These are phyloP conservation scores for Ambrosiella beaveri DNA, from an alignment of 2,329 filamentous ascomycete species.

Conservation along the genomic window DNA sequence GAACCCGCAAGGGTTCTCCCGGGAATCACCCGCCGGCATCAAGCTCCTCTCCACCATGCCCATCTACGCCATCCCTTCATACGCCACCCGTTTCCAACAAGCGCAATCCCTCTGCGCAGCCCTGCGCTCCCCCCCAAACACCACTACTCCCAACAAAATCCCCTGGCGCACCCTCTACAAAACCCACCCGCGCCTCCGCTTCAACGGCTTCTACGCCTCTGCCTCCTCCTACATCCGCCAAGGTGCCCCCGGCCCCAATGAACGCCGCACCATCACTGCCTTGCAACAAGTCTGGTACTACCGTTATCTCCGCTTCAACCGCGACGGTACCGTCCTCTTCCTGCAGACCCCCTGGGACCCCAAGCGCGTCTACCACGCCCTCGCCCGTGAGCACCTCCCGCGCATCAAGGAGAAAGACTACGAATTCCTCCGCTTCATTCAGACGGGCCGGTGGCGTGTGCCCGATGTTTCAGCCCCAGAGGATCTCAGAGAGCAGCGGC, in stretches of 20 bases:
- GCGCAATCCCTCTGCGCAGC: slow-evolving; percentile 11
- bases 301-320: slow-evolving; percentile 87
- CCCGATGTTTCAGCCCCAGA: slow-evolving; percentile 13
- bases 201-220: slow-evolving; percentile 90
- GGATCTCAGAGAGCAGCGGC: too few relatives aligned
- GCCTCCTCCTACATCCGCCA: slow-evolving; percentile 87
- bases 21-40: too few relatives aligned
- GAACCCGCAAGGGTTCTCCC: too few relatives aligned
- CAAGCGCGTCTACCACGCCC: slow-evolving; percentile 67
- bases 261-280: slow-evolving; percentile 60
- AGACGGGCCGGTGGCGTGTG: slow-evolving; percentile 32
- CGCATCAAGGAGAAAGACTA: slow-evolving; percentile 20
- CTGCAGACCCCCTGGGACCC: slow-evolving; percentile 71
- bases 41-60: slow-evolving; percentile 15
- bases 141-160: slow-evolving; percentile 24
- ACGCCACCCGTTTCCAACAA: slow-evolving; percentile 11
- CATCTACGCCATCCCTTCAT: slow-evolving; percentile 18
- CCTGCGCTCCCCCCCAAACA: slow-evolving; percentile 22
- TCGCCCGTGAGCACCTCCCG: slow-evolving; percentile 54
- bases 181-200: slow-evolving; percentile 67
- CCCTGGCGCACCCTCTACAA: slow-evolving; percentile 61
- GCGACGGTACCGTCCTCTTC: slow-evolving; percentile 68
- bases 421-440: too few relatives aligned
- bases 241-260: slow-evolving; percentile 35
- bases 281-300: slow-evolving; percentile 97